These are phyloP conservation scores for Mycena rosella DNA, from an alignment of 768 basidiomycete species.

Conservation along the genomic window DNA sequence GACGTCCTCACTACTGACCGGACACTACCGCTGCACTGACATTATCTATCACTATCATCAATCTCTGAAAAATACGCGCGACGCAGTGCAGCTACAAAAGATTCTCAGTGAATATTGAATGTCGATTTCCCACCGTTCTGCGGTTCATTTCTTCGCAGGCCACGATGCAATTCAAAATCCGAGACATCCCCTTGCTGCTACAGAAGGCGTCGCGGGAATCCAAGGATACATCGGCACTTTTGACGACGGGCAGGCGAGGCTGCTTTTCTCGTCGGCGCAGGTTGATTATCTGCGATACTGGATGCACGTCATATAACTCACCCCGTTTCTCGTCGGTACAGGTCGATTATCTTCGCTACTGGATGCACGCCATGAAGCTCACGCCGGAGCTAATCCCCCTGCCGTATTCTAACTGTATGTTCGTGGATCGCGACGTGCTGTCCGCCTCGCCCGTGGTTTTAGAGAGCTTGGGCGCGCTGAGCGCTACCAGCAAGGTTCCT, in stretches of 20 bases:
- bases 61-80: slow-evolving; percentile 22
- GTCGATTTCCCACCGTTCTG: background rate
- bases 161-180: slow-evolving; percentile 37
- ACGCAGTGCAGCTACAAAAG: slow-evolving; percentile 33
- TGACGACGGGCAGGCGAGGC: slow-evolving; percentile 64
- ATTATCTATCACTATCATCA: slow-evolving; percentile 27
- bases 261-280: slow-evolving; percentile 72
- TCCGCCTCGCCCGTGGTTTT: slow-evolving; percentile 61
- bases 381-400: slow-evolving; percentile 62
- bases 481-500: slow-evolving; percentile 57
- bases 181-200: slow-evolving; percentile 35
- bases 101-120: slow-evolving; percentile 30
- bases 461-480: slow-evolving; percentile 53
- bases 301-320: slow-evolving; percentile 59
- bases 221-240: slow-evolving; percentile 52
- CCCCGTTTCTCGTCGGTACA: slow-evolving; percentile 68
- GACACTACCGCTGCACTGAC: slow-evolving; percentile 27
- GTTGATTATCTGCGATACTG: slow-evolving; percentile 73
- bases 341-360: slow-evolving; percentile 72
- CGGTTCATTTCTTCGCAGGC: slow-evolving; percentile 19
- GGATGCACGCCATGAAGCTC: slow-evolving; percentile 59
- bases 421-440: slow-evolving; percentile 58
- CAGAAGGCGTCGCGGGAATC: slow-evolving; percentile 30
- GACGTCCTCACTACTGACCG: background rate
- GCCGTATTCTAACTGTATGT: slow-evolving; percentile 66